These are phyloP conservation scores for Eucalyptus grandis DNA, from an alignment of 345 rosid genomes.

Conservation along the genomic window DNA sequence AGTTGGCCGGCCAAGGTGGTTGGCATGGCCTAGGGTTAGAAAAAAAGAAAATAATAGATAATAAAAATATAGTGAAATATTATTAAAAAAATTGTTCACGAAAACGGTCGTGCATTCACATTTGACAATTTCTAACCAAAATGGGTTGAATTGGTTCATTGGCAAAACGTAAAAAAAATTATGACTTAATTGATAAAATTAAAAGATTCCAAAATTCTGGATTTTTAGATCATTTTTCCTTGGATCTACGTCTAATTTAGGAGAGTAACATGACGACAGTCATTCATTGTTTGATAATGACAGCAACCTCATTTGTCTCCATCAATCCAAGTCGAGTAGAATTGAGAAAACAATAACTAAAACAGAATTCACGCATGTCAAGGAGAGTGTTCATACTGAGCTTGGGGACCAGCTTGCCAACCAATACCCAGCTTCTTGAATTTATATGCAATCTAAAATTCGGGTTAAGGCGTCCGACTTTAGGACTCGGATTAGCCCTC, in stretches of 20 bases:
- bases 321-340: not conserved
- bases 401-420: not conserved
- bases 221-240: no score
- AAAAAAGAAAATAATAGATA: not conserved
- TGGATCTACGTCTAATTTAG: rapidly evolving
- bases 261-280: not conserved
- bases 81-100: not conserved
- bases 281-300: not conserved
- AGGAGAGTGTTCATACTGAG: not conserved
- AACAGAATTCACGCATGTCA: not conserved
- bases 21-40: no score
- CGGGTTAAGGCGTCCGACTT: not conserved
- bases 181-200: rapidly evolving
- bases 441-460: not conserved
- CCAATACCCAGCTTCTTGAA: not conserved
- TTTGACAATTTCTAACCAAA: rapidly evolving
- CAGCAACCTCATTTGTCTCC: not conserved
- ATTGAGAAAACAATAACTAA: not conserved
- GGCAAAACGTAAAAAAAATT: rapidly evolving
- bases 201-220: rapidly evolving
- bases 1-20: not conserved
- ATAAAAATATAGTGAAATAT: not conserved
- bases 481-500: not conserved
- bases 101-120: rapidly evolving
- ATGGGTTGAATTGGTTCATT: not conserved